Percentiles rank a stretch among this genome's conserved stretches.
These are phyloP conservation scores for Tilletia indica DNA, from an alignment of 1,284 basidiomycete genomes.

Conservation along the genomic window DNA sequence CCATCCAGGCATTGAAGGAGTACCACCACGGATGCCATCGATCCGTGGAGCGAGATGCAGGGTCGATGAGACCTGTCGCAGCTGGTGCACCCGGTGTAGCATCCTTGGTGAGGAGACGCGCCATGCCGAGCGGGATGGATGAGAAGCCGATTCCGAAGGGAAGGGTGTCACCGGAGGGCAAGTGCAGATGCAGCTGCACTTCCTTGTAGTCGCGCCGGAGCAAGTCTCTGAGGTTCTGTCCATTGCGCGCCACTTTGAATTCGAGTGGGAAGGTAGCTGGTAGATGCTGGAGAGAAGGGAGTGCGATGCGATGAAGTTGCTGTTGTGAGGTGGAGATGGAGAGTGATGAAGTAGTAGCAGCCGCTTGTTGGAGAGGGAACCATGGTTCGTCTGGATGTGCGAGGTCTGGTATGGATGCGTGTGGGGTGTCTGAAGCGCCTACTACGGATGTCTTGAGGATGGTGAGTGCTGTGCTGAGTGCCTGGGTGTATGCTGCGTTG, in stretches of 20 bases:
- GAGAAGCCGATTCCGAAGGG: neutral
- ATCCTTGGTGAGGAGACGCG: neutral
- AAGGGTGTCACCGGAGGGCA: neutral
- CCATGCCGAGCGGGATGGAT: constrained; percentile 3
- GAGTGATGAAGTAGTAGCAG: too few relatives aligned
- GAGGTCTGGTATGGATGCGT: too few relatives aligned
- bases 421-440: neutral
- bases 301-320: neutral
- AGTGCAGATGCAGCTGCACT: neutral
- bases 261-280: neutral
- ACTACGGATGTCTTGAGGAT: constrained; percentile 4
- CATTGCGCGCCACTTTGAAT: neutral
- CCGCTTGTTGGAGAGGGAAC: neutral
- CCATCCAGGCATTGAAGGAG: constrained; percentile 35
- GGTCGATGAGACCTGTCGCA: neutral
- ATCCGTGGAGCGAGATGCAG: neutral
- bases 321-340: too few relatives aligned
- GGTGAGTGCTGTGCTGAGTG: constrained; percentile 8
- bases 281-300: neutral
- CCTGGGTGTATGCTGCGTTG: neutral
- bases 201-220: constrained; percentile 16
- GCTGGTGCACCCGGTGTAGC: neutral
- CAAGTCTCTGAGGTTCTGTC: constrained; percentile 4
- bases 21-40: constrained; percentile 44
- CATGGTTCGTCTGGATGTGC: neutral